These are phyloP conservation scores for Populus tremula DNA, from an alignment of 345 rosid species.

Conservation along the genomic window DNA sequence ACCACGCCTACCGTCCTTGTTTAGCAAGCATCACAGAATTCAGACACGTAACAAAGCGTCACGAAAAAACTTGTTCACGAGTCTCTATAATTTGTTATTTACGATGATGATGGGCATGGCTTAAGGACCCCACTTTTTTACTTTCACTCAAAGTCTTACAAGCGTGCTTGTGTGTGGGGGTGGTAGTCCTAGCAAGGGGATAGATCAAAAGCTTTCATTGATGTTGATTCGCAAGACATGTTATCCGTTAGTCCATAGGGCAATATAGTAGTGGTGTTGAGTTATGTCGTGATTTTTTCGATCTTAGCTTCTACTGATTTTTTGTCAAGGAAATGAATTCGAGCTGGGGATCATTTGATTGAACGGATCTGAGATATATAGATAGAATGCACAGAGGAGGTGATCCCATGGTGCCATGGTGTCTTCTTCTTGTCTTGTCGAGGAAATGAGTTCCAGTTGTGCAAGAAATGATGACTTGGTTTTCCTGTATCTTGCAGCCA, in stretches of 20 bases:
- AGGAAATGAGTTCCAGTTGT: too few relatives aligned
- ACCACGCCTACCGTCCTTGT: background rate
- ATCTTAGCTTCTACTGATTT: background rate
- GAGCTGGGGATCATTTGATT: background rate
- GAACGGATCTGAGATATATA: background rate
- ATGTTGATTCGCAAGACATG: background rate
- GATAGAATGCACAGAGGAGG: too few relatives aligned
- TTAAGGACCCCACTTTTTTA: background rate
- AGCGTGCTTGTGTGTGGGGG: background rate
- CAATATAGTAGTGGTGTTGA: background rate
- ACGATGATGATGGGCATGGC: too few relatives aligned
- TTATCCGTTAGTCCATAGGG: background rate
- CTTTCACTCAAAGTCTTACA: background rate
- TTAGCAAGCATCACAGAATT: too few relatives aligned
- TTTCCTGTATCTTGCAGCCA: too few relatives aligned
- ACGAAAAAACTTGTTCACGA: background rate
- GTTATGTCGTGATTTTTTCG: background rate
- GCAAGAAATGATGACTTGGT: too few relatives aligned
- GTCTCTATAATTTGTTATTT: too few relatives aligned
- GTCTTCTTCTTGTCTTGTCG: background rate
- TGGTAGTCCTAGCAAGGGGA: background rate
- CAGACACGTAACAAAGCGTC: background rate
- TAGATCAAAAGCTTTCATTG: background rate
- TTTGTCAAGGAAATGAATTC: background rate
- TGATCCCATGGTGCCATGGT: background rate